Conservation (phyloP, 208 protist genomes). For the Trypanosoma grayi region DNA sequence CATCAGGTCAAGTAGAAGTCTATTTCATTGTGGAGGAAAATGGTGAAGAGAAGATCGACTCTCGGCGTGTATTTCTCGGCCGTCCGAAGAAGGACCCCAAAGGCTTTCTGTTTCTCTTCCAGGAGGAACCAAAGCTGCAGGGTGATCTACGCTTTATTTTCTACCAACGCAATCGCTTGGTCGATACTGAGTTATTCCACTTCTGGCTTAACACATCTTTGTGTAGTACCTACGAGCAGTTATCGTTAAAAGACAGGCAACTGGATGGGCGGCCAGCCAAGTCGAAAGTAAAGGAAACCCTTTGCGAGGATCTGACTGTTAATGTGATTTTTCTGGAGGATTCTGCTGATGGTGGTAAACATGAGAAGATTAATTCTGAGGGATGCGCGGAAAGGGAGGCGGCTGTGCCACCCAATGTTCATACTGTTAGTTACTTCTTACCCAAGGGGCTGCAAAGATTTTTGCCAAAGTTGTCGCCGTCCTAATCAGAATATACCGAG, state of each 20-base stretch:
- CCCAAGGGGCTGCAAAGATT: neutral
- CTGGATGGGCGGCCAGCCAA: slow-evolving; percentile 13
- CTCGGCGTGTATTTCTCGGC: slow-evolving; percentile 32
- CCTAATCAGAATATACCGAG: neutral
- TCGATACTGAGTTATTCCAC: slow-evolving; percentile 24
- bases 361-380: neutral
- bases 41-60: slow-evolving; percentile 34
- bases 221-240: slow-evolving; percentile 18
- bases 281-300: slow-evolving; percentile 2
- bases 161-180: slow-evolving; percentile 35
- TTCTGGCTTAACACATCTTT: slow-evolving; percentile 26
- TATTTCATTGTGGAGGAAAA: slow-evolving; percentile 42
- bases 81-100: slow-evolving; percentile 21
- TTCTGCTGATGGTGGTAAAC: neutral
- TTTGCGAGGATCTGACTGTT: slow-evolving; percentile 17
- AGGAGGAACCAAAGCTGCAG: slow-evolving; percentile 10
- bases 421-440: neutral
- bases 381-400: neutral
- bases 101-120: slow-evolving; percentile 36
- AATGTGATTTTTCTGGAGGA: slow-evolving; percentile 17
- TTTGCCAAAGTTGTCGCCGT: neutral
- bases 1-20: slow-evolving; percentile 23
- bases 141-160: slow-evolving; percentile 38
- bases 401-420: neutral
- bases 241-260: slow-evolving; percentile 11